Percentiles rank a stretch among this genome's conserved stretches.
Conservation (phyloP, 371 early-diverging fungal genomes). For the Blakeslea trispora region DNA sequence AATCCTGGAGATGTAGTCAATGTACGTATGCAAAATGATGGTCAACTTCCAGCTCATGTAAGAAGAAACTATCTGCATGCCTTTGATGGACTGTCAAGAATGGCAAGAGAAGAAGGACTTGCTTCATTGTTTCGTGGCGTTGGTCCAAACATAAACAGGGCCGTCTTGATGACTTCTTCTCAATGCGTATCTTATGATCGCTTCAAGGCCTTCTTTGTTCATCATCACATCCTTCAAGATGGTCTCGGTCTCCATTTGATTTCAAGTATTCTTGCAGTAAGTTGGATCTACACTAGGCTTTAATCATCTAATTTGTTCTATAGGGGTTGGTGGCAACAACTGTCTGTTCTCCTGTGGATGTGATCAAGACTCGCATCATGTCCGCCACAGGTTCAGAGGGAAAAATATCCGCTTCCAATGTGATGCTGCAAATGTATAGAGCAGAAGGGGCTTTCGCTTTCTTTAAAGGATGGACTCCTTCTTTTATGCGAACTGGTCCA, state of each 20-base stretch:
- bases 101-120: constrained; percentile 58
- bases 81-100: constrained; percentile 63
- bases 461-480: constrained; percentile 76
- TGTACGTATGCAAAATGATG: constrained; percentile 74
- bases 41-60: constrained; percentile 56
- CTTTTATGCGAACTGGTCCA: constrained; percentile 65
- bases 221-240: constrained; percentile 49
- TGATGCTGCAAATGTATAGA: constrained; percentile 51
- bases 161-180: constrained; percentile 66
- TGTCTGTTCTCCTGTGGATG: constrained; percentile 69
- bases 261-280: constrained; percentile 60
- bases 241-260: constrained; percentile 61
- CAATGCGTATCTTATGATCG: constrained; percentile 65
- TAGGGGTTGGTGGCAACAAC: constrained; percentile 75
- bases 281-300: constrained; percentile 5
- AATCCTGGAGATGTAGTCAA: constrained; percentile 78
- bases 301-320: neutral
- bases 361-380: constrained; percentile 79
- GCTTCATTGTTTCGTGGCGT: constrained; percentile 59
- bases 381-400: constrained; percentile 37
- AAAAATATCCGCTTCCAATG: constrained; percentile 36
- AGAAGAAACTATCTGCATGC: constrained; percentile 67
- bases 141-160: constrained; percentile 64
- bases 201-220: constrained; percentile 56
- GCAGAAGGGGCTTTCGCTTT: constrained; percentile 65